Evolutionary conservation across 1,284 basidiomycete species (phyloP).

Genomic region (Microbotryomycetes sp.): DNA sequence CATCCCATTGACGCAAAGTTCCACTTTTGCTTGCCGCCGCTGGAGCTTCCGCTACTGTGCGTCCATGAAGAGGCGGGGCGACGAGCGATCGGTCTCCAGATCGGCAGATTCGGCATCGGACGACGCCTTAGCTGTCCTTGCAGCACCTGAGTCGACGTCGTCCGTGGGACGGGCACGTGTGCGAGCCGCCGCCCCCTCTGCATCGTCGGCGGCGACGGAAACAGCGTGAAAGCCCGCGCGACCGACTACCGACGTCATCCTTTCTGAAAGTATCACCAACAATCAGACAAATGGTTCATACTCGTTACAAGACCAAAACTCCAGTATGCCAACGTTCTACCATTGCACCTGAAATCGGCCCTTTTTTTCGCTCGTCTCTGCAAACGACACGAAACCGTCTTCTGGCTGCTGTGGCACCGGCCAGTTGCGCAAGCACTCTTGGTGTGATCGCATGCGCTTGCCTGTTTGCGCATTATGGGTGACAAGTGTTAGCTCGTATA

Average conservation of each 20-base stretch:
- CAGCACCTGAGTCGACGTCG: no score
- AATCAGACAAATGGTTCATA: not conserved
- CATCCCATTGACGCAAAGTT: no score
- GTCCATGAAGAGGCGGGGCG: slow-evolving; percentile 12
- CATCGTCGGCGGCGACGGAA: not conserved
- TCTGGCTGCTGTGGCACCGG: slow-evolving; percentile 27
- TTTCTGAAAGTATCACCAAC: not conserved
- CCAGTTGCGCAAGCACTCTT: slow-evolving; percentile 22
- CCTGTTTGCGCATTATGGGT: slow-evolving; percentile 20
- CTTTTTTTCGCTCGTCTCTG: not conserved
- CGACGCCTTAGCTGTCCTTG: slow-evolving; percentile 34
- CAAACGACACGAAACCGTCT: slow-evolving; percentile 30
- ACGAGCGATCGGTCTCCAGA: slow-evolving; percentile 5
- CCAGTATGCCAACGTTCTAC: no score
- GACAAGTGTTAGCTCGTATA: slow-evolving; percentile 25
- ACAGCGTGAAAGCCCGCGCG: not conserved
- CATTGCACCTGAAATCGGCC: not conserved
- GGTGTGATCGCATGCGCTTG: slow-evolving; percentile 16
- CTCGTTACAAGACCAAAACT: not conserved
- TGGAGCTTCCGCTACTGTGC: no score
- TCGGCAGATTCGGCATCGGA: slow-evolving; percentile 46
- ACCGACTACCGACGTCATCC: not conserved
- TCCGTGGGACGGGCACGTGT: not conserved
- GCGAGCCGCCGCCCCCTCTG: not conserved
- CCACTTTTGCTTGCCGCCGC: no score